Percentiles rank a stretch among this genome's conserved stretches.
These are phyloP conservation scores for Chrysanthemum makinoi DNA, from an alignment of 129 eudicot genomes.

Conservation along the genomic window DNA sequence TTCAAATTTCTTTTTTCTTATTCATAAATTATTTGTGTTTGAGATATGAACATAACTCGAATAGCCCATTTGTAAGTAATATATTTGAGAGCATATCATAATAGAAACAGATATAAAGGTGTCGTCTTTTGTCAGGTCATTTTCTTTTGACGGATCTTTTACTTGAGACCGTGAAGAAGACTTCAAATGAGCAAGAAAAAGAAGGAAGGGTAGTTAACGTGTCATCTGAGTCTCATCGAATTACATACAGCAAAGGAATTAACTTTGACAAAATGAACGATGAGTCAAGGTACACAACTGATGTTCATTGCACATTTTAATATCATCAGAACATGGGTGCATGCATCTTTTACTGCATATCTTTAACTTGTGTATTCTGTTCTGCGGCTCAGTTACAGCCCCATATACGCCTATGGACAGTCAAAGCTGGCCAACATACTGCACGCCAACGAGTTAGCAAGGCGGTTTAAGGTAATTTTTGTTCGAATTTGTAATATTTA, in stretches of 20 bases:
- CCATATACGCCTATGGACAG: constrained; percentile 65
- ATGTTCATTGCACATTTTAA: too few species aligned
- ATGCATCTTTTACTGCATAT: neutral
- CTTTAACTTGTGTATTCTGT: constrained; percentile 6
- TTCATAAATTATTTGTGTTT: too few species aligned
- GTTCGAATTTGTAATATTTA: neutral
- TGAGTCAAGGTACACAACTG: constrained; percentile 45
- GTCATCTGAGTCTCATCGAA: constrained; percentile 67
- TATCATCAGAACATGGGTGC: neutral
- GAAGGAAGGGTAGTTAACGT: constrained; percentile 87
- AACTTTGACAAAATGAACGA: constrained; percentile 75
- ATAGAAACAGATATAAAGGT: neutral
- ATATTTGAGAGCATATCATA: too few species aligned
- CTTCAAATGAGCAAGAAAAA: constrained; percentile 47
- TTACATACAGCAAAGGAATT: constrained; percentile 46
- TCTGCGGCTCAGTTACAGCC: constrained; percentile 46
- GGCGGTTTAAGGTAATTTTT: constrained; percentile 53
- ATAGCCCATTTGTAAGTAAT: too few species aligned
- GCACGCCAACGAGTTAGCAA: constrained; percentile 77
- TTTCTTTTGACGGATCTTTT: constrained; percentile 79
- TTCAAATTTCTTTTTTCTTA: too few species aligned
- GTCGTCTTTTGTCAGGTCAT: constrained; percentile 51
- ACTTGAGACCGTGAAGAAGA: constrained; percentile 75
- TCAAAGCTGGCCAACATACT: constrained; percentile 82
- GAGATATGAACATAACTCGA: too few species aligned